Percentiles rank a stretch among this genome's conserved stretches.
Conservation (phyloP, 2,329 filamentous ascomycete species). For the Paraphoma sp. region DNA sequence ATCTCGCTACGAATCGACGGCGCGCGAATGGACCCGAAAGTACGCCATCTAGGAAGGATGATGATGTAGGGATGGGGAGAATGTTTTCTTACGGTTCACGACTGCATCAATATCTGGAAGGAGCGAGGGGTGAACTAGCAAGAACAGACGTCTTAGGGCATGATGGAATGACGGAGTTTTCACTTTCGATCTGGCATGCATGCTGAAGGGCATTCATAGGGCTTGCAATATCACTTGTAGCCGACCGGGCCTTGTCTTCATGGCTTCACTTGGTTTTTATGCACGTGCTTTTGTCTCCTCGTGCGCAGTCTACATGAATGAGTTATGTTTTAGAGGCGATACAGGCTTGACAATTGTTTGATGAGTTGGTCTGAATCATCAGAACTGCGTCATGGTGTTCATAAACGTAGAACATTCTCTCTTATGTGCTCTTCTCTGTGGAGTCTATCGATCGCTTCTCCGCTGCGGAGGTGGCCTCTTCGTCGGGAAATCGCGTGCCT, state of each 20-base stretch:
- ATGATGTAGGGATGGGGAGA: slow-evolving; percentile 14
- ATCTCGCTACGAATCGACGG: slow-evolving; percentile 92
- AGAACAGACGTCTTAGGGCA: slow-evolving; percentile 33
- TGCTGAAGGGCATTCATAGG: slow-evolving; percentile 41
- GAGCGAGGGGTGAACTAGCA: slow-evolving; percentile 21
- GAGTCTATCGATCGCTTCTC: not conserved
- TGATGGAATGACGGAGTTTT: slow-evolving; percentile 38
- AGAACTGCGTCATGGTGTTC: not conserved
- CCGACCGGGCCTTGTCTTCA: slow-evolving; percentile 10
- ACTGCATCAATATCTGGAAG: slow-evolving; percentile 25
- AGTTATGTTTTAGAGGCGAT: no score
- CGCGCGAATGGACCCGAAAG: slow-evolving; percentile 98
- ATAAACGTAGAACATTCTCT: not conserved
- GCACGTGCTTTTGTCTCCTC: no score
- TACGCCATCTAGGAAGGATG: slow-evolving; percentile 78
- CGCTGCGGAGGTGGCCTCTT: not conserved
- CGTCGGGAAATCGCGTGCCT: not conserved
- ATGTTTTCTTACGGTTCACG: slow-evolving; percentile 34
- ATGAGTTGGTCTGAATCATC: no score
- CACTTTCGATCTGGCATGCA: slow-evolving; percentile 35
- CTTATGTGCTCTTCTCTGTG: not conserved
- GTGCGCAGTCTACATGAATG: no score
- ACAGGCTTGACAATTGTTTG: no score
- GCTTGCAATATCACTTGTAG: slow-evolving; percentile 40
- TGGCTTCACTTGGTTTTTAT: no score